These are phyloP conservation scores for Postia placenta DNA, from an alignment of 768 basidiomycete species.

Conservation along the genomic window DNA sequence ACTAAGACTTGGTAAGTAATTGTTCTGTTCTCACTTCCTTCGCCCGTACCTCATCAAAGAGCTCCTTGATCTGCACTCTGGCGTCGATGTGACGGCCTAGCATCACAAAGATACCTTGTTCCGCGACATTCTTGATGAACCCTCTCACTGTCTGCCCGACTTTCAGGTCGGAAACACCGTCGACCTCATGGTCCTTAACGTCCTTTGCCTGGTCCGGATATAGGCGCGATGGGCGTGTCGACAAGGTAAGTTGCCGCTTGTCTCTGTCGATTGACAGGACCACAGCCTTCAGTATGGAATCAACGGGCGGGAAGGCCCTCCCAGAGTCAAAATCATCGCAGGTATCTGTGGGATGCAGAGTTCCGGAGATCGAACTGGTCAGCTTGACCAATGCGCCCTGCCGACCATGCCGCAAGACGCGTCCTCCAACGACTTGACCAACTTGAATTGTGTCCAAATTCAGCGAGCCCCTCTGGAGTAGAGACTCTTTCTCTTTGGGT, in stretches of 20 bases:
- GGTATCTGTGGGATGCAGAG: conserved; percentile 75
- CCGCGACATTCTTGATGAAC: conserved; percentile 82
- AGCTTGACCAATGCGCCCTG: conserved; percentile 78
- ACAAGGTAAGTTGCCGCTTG: conserved; percentile 69
- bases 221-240: conserved; percentile 71
- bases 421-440: conserved; percentile 76
- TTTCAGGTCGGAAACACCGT: conserved; percentile 52
- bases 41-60: conserved; percentile 72
- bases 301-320: conserved; percentile 50
- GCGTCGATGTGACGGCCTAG: conserved; percentile 82
- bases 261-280: conserved; percentile 65
- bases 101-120: conserved; percentile 86
- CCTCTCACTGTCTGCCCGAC: conserved; percentile 77
- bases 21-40: not conserved
- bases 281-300: conserved; percentile 61
- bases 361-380: conserved; percentile 61
- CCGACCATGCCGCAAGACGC: conserved; percentile 68
- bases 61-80: conserved; percentile 87
- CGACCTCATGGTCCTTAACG: conserved; percentile 66
- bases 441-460: conserved; percentile 60
- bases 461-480: conserved; percentile 43
- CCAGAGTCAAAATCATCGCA: conserved; percentile 72
- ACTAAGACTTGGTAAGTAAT: conserved; percentile 38
- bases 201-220: conserved; percentile 41
- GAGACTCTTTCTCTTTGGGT: conserved; percentile 48